Conservation (phyloP, 768 basidiomycete species). For the Mycena venus region DNA sequence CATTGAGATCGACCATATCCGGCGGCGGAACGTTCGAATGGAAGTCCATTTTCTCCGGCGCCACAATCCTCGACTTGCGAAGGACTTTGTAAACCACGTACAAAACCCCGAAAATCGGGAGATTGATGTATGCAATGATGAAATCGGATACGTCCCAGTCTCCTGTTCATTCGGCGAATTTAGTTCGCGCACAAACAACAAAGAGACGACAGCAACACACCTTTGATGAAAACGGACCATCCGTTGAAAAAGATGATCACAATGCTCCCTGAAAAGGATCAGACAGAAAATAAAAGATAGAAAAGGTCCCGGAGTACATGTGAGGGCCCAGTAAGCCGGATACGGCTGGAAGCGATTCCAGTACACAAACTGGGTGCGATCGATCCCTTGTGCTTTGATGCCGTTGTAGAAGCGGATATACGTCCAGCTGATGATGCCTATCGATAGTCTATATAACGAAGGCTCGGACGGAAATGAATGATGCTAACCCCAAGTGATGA, state of each 20-base stretch:
- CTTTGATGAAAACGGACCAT: constrained; percentile 33
- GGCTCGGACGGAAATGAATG: too few species aligned
- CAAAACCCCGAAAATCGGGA: constrained; percentile 31
- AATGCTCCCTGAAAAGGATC: constrained; percentile 22
- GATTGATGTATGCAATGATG: constrained; percentile 35
- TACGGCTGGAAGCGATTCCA: constrained; percentile 63
- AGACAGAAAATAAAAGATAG: too few species aligned
- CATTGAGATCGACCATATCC: constrained; percentile 12
- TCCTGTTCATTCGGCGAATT: too few species aligned
- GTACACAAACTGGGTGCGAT: constrained; percentile 67
- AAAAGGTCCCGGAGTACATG: not conserved
- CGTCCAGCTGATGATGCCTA: constrained; percentile 27
- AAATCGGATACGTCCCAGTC: too few species aligned
- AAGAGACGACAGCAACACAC: too few species aligned
- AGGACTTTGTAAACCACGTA: constrained; percentile 23
- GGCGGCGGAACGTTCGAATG: constrained; percentile 26
- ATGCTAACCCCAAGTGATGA: constrained; percentile 64
- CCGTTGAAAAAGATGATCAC: constrained; percentile 37
- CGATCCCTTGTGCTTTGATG: constrained; percentile 62
- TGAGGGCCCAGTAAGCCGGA: constrained; percentile 59
- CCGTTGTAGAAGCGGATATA: constrained; percentile 40
- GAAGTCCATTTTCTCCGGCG: constrained; percentile 21
- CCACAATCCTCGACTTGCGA: constrained; percentile 5
- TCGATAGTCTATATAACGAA: not conserved
- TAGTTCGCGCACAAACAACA: not conserved